Conservation (phyloP, 192 early-diverging fungal genomes). For the Coemansia javaensis region DNA sequence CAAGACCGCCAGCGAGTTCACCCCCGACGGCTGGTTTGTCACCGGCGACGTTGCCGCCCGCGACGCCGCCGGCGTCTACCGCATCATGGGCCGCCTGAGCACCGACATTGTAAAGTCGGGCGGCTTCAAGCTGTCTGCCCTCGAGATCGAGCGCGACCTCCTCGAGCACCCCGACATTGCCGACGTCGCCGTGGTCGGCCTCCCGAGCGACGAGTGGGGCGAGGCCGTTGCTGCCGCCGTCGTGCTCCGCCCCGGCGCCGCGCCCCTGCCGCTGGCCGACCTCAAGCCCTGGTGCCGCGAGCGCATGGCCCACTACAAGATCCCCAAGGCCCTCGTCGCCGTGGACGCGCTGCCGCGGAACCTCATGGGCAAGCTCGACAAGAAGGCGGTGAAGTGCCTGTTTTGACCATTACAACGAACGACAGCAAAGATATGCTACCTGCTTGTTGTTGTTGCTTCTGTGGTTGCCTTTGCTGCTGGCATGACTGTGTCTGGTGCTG, state of each 20-base stretch:
- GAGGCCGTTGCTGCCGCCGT: conserved; percentile 68
- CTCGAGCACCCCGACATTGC: conserved; percentile 55
- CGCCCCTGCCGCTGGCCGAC: conserved; percentile 18
- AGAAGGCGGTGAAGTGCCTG: too few species aligned
- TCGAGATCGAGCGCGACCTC: conserved; percentile 80
- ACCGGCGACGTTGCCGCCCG: conserved; percentile 75
- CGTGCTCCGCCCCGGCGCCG: conserved; percentile 31
- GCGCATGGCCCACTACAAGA: conserved; percentile 71
- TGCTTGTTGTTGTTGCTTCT: too few species aligned
- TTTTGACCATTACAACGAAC: background rate
- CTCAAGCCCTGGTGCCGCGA: conserved; percentile 54
- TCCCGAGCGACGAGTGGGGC: conserved; percentile 73
- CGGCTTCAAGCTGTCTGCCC: conserved; percentile 79
- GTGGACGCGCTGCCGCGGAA: conserved; percentile 69
- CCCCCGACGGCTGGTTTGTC: conserved; percentile 71
- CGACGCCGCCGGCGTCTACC: conserved; percentile 53
- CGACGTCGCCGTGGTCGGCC: conserved; percentile 72
- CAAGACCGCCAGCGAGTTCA: conserved; percentile 67
- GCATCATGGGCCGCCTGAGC: conserved; percentile 74
- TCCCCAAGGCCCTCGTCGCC: conserved; percentile 55
- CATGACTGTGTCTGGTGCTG: too few species aligned
- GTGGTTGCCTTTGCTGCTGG: too few species aligned
- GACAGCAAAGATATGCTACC: too few species aligned
- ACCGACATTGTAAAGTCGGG: conserved; percentile 88
- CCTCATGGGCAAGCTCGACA: conserved; percentile 82